Evolutionary conservation across 768 basidiomycete species (phyloP), one percentile per base, ranked within the genome.

Genomic region (Melanogaster broomeanus): DNA sequence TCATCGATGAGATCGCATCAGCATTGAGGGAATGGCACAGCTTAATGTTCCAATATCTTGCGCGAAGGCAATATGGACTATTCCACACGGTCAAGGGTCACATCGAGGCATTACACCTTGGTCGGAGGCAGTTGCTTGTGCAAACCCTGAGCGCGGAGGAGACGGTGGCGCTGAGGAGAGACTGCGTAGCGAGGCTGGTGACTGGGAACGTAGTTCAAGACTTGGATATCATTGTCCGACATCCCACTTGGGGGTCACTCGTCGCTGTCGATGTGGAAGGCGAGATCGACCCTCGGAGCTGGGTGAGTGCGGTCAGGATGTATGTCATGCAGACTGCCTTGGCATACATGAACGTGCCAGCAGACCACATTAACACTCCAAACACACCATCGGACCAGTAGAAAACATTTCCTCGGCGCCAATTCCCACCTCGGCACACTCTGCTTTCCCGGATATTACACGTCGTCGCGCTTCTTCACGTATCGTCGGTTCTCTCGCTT

Each of bases 1-100:
- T 98, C 64, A 84, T 98, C 45, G 96, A 98, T 71, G 96, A 98
- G 74, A 96, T 98, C 58, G 92, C 96, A 0, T 96, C 93, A 8
- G 95, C 96, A 0, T 74, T 98, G 39, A 85, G 96, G 34, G 96
- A 98, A 81, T 98, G 95, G 94, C 89, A 96, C 62, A 82, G 83
- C 31, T 75, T 93, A 45, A 88, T 98, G 80, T 94, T 93, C 64
- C 87, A 87, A 55, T 94, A 97, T 67, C 86, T 98, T 37, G 87
- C 89, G 9, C 79, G 84, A 40, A 82, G 94, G 48, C 90, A 98
- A 61, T 98, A 98, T 74, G 81, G 82, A 37, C 82, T 94, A 18
- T 98, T 98, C 70, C 82, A 87, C 53, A 76, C 82, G 8, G 92
- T 98, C 48, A 83, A 84, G 51, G 87, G 88, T 46, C 93, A 96